These are phyloP conservation scores for Ambrosiella beaveri DNA, from an alignment of 2,329 filamentous ascomycete genomes.

Conservation along the genomic window DNA sequence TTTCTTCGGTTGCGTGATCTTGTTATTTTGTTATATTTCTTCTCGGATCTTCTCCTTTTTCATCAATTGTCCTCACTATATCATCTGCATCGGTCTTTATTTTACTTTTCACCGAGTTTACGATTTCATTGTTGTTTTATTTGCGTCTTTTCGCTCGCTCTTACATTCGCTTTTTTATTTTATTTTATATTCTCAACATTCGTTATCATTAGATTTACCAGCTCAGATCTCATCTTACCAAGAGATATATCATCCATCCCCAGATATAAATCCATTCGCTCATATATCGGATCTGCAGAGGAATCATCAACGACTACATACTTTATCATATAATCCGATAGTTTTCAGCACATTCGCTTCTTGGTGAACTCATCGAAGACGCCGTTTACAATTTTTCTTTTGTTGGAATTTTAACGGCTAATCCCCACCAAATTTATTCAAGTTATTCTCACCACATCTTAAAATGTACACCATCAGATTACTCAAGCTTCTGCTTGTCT, in stretches of 20 bases:
- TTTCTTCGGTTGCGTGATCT: not conserved
- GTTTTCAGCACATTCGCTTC: no score
- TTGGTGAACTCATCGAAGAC: no score
- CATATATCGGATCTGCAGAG: no score
- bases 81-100: not conserved
- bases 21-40: not conserved
- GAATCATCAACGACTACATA: no score
- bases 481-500: slow-evolving; percentile 31
- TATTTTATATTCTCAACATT: not conserved
- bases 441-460: not conserved
- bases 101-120: not conserved
- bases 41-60: not conserved
- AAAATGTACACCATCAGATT: slow-evolving; percentile 32
- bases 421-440: no score
- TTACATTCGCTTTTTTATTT: not conserved
- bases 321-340: no score
- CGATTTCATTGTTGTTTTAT: not conserved
- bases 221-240: no score
- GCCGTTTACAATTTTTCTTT: no score
- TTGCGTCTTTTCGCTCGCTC: not conserved
- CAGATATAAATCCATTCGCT: no score
- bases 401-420: no score
- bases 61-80: not conserved
- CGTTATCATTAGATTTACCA: not conserved
- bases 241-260: no score